phyloP scores from a whole-genome alignment of 225 moss, liverwort and hornwort species.

The Anthoceros angustus region DNA sequence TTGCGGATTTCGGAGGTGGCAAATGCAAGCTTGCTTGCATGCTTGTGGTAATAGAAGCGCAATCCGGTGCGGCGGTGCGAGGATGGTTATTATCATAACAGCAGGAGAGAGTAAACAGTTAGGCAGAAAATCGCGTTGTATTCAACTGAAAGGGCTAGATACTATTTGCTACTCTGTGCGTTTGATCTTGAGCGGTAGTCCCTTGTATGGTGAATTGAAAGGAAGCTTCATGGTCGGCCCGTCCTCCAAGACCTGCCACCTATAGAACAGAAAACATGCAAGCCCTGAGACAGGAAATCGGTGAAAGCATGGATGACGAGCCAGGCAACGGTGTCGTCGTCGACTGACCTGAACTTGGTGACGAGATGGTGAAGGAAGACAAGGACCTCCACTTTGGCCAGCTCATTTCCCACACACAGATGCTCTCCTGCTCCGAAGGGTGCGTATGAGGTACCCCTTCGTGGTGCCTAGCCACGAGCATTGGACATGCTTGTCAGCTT shows the following conservation, averaged over 20 bases:
- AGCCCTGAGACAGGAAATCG: background rate
- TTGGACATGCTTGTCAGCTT: background rate
- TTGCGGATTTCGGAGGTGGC: too few species aligned
- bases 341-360: constrained; percentile 1
- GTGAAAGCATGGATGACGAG: background rate
- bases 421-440: background rate
- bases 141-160: too few species aligned
- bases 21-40: too few species aligned
- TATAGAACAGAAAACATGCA: background rate
- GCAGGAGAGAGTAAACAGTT: too few species aligned
- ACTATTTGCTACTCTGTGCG: too few species aligned
- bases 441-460: background rate
- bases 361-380: background rate
- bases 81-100: too few species aligned
- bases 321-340: background rate
- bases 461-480: background rate
- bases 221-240: background rate
- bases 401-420: background rate
- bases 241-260: background rate
- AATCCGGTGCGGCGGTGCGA: too few species aligned
- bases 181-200: background rate
- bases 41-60: too few species aligned
- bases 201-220: background rate
- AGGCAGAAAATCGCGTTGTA: too few species aligned
- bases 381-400: background rate